These are phyloP conservation scores for Pseudogymnoascus sp. DNA, from an alignment of 2,329 filamentous ascomycete genomes.

Conservation along the genomic window DNA sequence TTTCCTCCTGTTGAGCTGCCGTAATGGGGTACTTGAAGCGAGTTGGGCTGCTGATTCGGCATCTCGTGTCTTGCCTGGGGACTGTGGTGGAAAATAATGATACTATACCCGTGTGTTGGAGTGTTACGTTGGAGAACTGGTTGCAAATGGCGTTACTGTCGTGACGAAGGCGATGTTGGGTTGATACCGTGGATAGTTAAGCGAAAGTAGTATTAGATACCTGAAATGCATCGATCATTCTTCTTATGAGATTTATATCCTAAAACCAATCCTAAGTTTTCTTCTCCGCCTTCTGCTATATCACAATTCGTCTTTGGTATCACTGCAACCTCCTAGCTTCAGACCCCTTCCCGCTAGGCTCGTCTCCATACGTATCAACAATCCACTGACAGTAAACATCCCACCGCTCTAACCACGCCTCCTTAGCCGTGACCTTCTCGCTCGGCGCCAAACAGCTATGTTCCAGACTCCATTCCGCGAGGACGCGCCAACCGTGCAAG, in stretches of 20 bases:
- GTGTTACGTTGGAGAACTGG: background rate
- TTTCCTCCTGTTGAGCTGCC: background rate
- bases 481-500: conserved; percentile 63
- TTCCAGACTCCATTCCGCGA: conserved; percentile 54
- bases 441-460: conserved; percentile 46
- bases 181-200: background rate
- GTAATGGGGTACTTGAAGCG: background rate
- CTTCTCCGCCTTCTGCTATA: background rate
- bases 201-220: background rate
- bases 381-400: conserved; percentile 48
- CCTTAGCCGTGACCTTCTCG: conserved; percentile 33
- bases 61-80: background rate
- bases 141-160: background rate
- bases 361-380: conserved; percentile 35
- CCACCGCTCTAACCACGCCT: conserved; percentile 50
- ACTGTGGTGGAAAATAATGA: background rate
- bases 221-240: background rate
- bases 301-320: background rate
- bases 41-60: background rate
- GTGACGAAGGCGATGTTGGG: background rate
- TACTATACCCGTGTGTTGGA: background rate
- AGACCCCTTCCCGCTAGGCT: background rate
- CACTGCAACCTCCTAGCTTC: background rate
- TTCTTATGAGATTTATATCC: background rate
- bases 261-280: background rate